A percentile compares a stretch with the other conserved stretches of the same genome.
Evolutionary conservation across 2,329 filamentous ascomycete genomes (phyloP).

Genomic region (Paecilomyces sp.): DNA sequence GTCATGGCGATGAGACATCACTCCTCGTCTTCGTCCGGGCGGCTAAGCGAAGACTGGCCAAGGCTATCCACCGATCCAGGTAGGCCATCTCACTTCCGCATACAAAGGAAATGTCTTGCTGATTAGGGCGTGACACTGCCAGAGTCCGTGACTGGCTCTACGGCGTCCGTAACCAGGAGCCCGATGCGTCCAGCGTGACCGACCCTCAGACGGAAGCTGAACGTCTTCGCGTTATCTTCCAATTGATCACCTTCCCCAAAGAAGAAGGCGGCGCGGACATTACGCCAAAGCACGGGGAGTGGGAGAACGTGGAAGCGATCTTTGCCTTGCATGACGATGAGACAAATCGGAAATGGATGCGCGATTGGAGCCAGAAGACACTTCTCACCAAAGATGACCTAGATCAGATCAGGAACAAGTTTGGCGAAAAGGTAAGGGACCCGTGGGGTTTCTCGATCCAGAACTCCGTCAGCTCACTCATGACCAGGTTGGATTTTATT

Average conservation of each 20-base stretch:
- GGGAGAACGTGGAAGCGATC: slow-evolving; percentile 65
- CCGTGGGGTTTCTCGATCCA: neutral
- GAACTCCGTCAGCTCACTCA: slow-evolving; percentile 1
- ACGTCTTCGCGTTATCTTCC: slow-evolving; percentile 76
- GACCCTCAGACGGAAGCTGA: slow-evolving; percentile 87
- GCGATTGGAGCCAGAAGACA: slow-evolving; percentile 57
- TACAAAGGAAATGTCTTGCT: neutral
- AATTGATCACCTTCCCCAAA: slow-evolving; percentile 68
- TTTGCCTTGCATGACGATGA: slow-evolving; percentile 74
- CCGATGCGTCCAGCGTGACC: slow-evolving; percentile 63
- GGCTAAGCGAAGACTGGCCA: slow-evolving; percentile 65
- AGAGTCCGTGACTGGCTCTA: slow-evolving; percentile 94
- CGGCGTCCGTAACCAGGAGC: slow-evolving; percentile 71
- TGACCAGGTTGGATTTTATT: slow-evolving; percentile 77
- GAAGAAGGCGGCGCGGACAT: slow-evolving; percentile 76
- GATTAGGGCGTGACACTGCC: neutral
- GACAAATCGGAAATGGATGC: slow-evolving; percentile 73
- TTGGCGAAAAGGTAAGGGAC: slow-evolving; percentile 54
- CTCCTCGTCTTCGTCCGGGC: slow-evolving; percentile 81
- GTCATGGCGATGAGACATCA: slow-evolving; percentile 67
- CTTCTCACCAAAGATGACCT: slow-evolving; percentile 55
- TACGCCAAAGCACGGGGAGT: slow-evolving; percentile 60
- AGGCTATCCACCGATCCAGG: slow-evolving; percentile 79
- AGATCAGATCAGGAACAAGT: slow-evolving; percentile 66
- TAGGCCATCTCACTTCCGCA: slow-evolving; percentile 21